A percentile compares a stretch with the other conserved stretches of the same genome.
These are phyloP conservation scores for Lipomyces lipofer DNA, from an alignment of 805 yeast genomes.

Conservation along the genomic window DNA sequence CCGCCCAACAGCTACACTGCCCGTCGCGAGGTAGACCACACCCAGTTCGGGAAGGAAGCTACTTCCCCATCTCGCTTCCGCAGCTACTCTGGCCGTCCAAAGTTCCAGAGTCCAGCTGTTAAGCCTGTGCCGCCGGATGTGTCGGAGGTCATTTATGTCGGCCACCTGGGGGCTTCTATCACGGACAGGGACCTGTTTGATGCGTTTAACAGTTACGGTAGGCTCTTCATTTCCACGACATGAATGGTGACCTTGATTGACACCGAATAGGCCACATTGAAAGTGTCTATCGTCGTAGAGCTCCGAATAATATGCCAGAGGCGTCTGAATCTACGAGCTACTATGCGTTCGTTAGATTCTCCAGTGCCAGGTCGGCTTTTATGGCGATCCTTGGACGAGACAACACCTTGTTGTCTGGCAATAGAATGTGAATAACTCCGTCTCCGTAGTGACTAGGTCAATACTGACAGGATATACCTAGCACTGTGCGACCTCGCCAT, in stretches of 20 bases:
- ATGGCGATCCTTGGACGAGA: slow-evolving; percentile 20
- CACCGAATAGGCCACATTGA: slow-evolving; percentile 19
- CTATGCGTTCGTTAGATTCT: slow-evolving; percentile 23
- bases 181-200: slow-evolving; percentile 13
- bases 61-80: no score
- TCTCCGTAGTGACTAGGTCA: no score
- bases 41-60: no score
- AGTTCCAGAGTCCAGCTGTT: no score
- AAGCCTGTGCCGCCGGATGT: neutral
- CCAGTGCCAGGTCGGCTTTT: slow-evolving; percentile 11
- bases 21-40: no score
- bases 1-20: no score
- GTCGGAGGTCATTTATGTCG: slow-evolving; percentile 13
- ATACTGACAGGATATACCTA: no score
- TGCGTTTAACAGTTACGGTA: slow-evolving; percentile 13
- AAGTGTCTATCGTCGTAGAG: slow-evolving; percentile 14
- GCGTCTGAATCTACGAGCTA: neutral
- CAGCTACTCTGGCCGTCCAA: no score
- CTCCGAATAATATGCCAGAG: no score
- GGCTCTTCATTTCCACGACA: neutral
- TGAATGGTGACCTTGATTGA: no score
- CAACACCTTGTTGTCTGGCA: slow-evolving; percentile 15
- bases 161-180: slow-evolving; percentile 7
- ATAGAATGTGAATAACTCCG: slow-evolving; percentile 21
- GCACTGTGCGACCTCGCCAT: slow-evolving; percentile 1